phyloP scores from a whole-genome alignment of 352 stramenopile species.

The Globisporangium nagaii region DNA sequence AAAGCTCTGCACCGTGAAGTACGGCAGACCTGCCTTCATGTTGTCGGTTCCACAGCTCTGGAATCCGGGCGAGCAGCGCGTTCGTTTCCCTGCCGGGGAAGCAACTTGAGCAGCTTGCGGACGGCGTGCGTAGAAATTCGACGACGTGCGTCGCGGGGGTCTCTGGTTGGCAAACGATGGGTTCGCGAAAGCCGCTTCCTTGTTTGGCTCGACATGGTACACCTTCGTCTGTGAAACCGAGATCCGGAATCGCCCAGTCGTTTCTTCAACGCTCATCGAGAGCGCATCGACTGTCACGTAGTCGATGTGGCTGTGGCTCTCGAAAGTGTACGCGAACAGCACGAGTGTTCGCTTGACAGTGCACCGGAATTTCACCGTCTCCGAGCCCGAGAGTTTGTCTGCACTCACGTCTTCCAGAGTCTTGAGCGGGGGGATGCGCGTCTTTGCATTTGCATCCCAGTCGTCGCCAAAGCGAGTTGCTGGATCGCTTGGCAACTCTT shows the following conservation, averaged over 20 bases:
- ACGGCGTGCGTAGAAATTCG: constrained; percentile 1
- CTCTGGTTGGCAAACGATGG: constrained; percentile 12
- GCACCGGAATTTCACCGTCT: constrained; percentile 57
- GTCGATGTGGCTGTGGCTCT: constrained; percentile 27
- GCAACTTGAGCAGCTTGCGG: background rate
- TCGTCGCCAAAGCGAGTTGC: background rate
- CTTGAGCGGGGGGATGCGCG: constrained; percentile 29
- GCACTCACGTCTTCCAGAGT: constrained; percentile 28
- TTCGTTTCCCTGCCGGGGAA: background rate
- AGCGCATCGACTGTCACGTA: constrained; percentile 58
- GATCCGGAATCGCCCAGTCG: constrained; percentile 45
- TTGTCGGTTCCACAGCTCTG: background rate
- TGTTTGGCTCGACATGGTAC: constrained; percentile 18
- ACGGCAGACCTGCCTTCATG: constrained; percentile 13
- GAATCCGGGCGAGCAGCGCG: background rate
- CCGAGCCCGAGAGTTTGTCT: constrained; percentile 27
- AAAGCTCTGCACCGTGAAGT: constrained; percentile 53
- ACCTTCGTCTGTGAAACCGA: constrained; percentile 40
- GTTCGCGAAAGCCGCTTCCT: constrained; percentile 3
- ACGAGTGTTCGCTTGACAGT: constrained; percentile 51
- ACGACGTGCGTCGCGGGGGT: constrained; percentile 11
- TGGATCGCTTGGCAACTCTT: background rate
- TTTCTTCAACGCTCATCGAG: constrained; percentile 56
- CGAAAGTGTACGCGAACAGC: constrained; percentile 36
- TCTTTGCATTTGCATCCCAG: constrained; percentile 7